phyloP scores from a whole-genome alignment of 169 alveolate genomes.

The Amoebophrya sp. region DNA sequence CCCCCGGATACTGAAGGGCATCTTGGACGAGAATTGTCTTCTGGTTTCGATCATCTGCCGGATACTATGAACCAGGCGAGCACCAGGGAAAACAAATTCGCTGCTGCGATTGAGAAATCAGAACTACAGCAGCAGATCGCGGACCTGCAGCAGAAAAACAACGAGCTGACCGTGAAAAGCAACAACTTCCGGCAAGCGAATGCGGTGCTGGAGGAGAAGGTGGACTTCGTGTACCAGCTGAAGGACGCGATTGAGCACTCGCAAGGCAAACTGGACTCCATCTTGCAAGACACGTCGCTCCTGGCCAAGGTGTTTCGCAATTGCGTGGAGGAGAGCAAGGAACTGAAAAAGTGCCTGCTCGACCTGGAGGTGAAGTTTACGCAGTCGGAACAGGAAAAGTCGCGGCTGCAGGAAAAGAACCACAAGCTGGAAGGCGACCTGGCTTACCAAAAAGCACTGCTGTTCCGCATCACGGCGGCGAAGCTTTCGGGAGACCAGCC shows the following conservation, averaged over 20 bases:
- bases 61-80: too few relatives aligned
- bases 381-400: background rate
- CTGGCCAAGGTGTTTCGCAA: background rate
- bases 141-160: too few relatives aligned
- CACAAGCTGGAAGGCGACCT: background rate
- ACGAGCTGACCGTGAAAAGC: too few relatives aligned
- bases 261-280: background rate
- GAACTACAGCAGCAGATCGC: too few relatives aligned
- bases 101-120: too few relatives aligned
- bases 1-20: too few relatives aligned
- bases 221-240: background rate
- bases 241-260: background rate
- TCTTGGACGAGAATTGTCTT: too few relatives aligned
- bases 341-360: background rate
- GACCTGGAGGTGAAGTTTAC: background rate
- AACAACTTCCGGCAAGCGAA: too few relatives aligned
- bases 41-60: too few relatives aligned
- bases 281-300: background rate
- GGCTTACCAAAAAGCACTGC: background rate
- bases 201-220: background rate
- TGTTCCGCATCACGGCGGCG: conserved; percentile 11
- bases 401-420: background rate
- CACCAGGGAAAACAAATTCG: too few relatives aligned
- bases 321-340: background rate
- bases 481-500: background rate